Percentiles rank a stretch among this genome's conserved stretches.
Conservation (phyloP, 345 rosid genomes). For the Limnanthes douglasii region DNA sequence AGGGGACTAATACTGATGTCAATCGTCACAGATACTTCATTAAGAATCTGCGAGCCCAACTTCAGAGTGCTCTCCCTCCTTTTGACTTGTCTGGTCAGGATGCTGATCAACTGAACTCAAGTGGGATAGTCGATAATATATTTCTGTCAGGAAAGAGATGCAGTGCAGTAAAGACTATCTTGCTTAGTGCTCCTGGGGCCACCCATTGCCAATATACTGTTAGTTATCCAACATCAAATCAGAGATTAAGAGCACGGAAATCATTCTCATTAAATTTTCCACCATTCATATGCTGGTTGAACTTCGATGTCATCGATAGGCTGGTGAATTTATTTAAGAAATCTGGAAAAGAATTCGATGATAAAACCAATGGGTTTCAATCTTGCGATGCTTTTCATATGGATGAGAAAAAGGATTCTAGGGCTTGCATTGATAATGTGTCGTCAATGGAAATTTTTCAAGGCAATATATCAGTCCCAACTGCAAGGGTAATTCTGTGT, state of each 20-base stretch:
- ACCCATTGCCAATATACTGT: slow-evolving; percentile 26
- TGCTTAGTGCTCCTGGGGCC: slow-evolving; percentile 48
- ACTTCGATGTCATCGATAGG: slow-evolving; percentile 33
- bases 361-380: slow-evolving; percentile 5
- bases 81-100: slow-evolving; percentile 17
- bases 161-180: slow-evolving; percentile 30
- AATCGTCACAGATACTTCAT: slow-evolving; percentile 20
- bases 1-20: slow-evolving; percentile 4
- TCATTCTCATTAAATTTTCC: slow-evolving; percentile 60
- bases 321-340: slow-evolving; percentile 42
- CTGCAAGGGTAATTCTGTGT: slow-evolving; percentile 62
- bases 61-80: slow-evolving; percentile 51
- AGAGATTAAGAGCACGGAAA: slow-evolving; percentile 18
- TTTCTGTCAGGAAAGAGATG: slow-evolving; percentile 19
- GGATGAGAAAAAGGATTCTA: slow-evolving; percentile 12
- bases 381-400: too few species aligned
- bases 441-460: slow-evolving; percentile 31
- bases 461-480: slow-evolving; percentile 39
- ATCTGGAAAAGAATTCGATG: slow-evolving; percentile 20
- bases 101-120: slow-evolving; percentile 16
- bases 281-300: slow-evolving; percentile 50
- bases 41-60: slow-evolving; percentile 41
- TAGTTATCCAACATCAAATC: slow-evolving; percentile 23
- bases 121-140: slow-evolving; percentile 19
- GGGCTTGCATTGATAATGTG: slow-evolving; percentile 10